Conservation (phyloP, 495 filamentous ascomycete species). For the Penicillium steckii region DNA sequence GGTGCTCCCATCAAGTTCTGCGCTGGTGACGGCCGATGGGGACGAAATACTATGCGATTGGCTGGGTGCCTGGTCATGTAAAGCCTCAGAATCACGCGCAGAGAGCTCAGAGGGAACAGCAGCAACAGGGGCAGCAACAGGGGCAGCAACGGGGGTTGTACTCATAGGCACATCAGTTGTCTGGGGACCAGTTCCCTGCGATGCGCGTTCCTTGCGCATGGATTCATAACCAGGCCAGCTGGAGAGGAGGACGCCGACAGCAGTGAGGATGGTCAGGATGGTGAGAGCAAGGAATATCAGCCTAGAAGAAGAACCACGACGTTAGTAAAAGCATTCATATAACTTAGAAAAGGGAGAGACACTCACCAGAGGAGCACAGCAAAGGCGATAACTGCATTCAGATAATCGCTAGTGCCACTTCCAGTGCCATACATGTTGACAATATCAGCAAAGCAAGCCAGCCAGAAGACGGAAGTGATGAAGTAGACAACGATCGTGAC, state of each 20-base stretch:
- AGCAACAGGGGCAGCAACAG: slow-evolving; percentile 1
- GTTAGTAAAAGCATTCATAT: too few species aligned
- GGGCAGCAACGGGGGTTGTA: slow-evolving; percentile 12
- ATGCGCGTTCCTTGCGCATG: slow-evolving; percentile 8
- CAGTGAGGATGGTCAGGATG: slow-evolving; percentile 27
- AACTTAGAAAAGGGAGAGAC: not conserved
- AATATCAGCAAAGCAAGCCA: slow-evolving; percentile 34
- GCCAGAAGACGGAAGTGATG: slow-evolving; percentile 34
- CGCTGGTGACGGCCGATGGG: slow-evolving; percentile 8
- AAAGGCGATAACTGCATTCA: slow-evolving; percentile 31
- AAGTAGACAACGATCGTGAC: slow-evolving; percentile 22
- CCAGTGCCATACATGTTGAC: slow-evolving; percentile 10
- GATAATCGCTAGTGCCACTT: slow-evolving; percentile 12
- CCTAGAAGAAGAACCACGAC: slow-evolving; percentile 9
- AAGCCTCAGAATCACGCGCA: slow-evolving; percentile 20
- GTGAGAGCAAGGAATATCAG: slow-evolving; percentile 28
- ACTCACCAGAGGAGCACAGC: slow-evolving; percentile 30
- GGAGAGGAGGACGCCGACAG: slow-evolving; percentile 26
- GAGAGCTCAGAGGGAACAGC: slow-evolving; percentile 12
- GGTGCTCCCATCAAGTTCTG: slow-evolving; percentile 10
- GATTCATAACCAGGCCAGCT: slow-evolving; percentile 28
- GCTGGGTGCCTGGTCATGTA: slow-evolving; percentile 21
- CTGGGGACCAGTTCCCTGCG: not conserved
- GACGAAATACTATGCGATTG: slow-evolving; percentile 14
- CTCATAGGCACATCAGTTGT: slow-evolving; percentile 18